Base-by-base conservation (phyloP, 768 basidiomycete species). In the Pleurotus cornucopiae region DNA sequence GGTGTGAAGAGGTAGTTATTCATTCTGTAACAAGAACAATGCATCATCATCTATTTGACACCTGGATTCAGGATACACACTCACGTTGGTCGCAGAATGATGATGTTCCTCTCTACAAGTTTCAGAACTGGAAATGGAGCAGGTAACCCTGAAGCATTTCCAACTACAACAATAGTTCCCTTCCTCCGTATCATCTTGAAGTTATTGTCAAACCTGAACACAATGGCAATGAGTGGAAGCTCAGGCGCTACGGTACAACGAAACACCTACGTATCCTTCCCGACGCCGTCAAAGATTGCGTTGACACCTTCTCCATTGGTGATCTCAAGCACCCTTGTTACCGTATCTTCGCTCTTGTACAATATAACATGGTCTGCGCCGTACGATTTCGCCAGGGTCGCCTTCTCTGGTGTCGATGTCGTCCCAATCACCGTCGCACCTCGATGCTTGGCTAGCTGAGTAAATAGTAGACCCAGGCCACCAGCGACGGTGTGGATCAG, bases 391-490 rank as follows among this genome's bases (percentile, higher is more conserved):
- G 93, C 96, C 37, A 94, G 67, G 49, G 80, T 82, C 1, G 90
- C 91, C 70, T 99, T 99, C 63, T 85, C 89, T 18, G 74, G 67
- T 0, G 88, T 90, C 2, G 94, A 96, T 2, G 91, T 91, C 12
- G 95, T 98, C 1, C 93, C 96, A 62, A 99, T 96, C 21, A 98
- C 91, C 6, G 83, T 88, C 1, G 90, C 95, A 4, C 96, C 96
- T 16, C 83, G 75, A 44, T 76, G 73, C 66, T 83, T 86, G 39
- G 84, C 83, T 30, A 90, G 66, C 72, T 96, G 88, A 6, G 81
- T 75, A 54, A 86, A 77, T 26, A 88, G 66, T 23, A 88, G 74
- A 2, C 85, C 96, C 7, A 97, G 77, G 9, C 95, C 94, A 30
- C 96, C 96, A 0, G 96, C 94, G 34, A 96, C 81, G 30, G 96